Evolutionary conservation across 768 basidiomycete species (phyloP), one percentile per base, ranked within the genome.

Genomic region (Tulasnella calospora): DNA sequence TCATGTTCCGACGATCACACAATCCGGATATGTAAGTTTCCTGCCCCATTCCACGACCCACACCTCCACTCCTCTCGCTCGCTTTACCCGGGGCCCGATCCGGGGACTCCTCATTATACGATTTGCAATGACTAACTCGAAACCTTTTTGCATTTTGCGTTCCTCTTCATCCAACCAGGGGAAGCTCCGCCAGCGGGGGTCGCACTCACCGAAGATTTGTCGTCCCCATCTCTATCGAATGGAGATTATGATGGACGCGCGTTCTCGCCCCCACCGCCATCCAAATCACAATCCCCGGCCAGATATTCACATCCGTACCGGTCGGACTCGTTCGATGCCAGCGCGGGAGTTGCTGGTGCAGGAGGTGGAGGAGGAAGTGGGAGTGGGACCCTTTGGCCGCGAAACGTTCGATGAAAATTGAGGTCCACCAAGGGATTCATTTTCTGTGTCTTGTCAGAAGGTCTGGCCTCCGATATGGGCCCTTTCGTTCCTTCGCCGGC

Each of bases 1-100:
- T 95, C 94, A 61, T 98, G 95, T 84, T 95, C 95, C 67, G 97
- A 99, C 83, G 97, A 99, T 85, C 86, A 87, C 76, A 94, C 92
- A 23, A 90, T 99, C 81, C 90, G 95, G 79, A 92, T 97, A 87
- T 97, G 95, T 95, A 93, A 94, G 51, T 70, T 30, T 47, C 40
- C n/a, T 69, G 5, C 46, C 51, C 27, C 74, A 27, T 78, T 71
- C 57, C 57, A 19, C 30, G 30, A 27, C 15, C 30, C 61, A 27
- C 30, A 33, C 61, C 76, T 70, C 47, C 38, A 40, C 36, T 71
- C 36, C 76, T 21, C 35, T 9, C 67, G 36, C 67, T 21, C 41
- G 38, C 36, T 51, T 10, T 46, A 30, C 47, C 35, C 71, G 38
- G 44, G 36, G 71, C 36, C 44, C 38, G 36, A 23, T 30, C 71